Evolutionary conservation across 2,329 filamentous ascomycete species (phyloP).

Genomic region (Fusarium compactum): DNA sequence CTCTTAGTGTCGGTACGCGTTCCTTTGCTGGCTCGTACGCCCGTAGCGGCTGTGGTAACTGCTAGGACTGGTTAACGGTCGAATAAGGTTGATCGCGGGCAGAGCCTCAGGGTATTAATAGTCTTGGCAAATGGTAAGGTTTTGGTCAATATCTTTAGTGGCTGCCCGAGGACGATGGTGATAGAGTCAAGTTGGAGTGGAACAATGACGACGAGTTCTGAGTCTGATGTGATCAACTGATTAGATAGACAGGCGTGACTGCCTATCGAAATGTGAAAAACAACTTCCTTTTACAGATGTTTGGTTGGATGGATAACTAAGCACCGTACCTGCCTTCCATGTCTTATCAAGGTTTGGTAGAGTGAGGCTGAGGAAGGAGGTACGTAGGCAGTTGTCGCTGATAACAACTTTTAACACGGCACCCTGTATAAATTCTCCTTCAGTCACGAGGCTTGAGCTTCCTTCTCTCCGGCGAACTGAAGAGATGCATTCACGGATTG

Average conservation of each 20-base stretch:
- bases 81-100: slow-evolving; percentile 20
- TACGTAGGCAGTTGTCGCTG: background rate
- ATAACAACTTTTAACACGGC: background rate
- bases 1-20: slow-evolving; percentile 10
- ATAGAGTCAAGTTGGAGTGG: background rate
- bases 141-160: background rate
- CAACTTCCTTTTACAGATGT: slow-evolving; percentile 10
- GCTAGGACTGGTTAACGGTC: slow-evolving; percentile 2
- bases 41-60: background rate
- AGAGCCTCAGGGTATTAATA: slow-evolving; percentile 22
- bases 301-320: slow-evolving; percentile 16
- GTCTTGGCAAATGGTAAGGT: background rate
- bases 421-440: background rate
- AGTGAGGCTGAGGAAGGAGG: slow-evolving; percentile 10
- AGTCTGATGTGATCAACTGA: background rate
- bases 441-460: background rate
- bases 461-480: slow-evolving; percentile 3
- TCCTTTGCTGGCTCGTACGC: slow-evolving; percentile 18
- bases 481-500: background rate
- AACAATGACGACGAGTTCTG: background rate
- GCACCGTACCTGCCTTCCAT: slow-evolving; percentile 3
- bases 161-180: background rate
- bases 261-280: slow-evolving; percentile 4
- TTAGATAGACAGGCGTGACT: slow-evolving; percentile 10
- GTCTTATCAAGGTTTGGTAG: slow-evolving; percentile 23